Base-by-base conservation (phyloP, 345 rosid genomes). In the Linum lewisii region DNA sequence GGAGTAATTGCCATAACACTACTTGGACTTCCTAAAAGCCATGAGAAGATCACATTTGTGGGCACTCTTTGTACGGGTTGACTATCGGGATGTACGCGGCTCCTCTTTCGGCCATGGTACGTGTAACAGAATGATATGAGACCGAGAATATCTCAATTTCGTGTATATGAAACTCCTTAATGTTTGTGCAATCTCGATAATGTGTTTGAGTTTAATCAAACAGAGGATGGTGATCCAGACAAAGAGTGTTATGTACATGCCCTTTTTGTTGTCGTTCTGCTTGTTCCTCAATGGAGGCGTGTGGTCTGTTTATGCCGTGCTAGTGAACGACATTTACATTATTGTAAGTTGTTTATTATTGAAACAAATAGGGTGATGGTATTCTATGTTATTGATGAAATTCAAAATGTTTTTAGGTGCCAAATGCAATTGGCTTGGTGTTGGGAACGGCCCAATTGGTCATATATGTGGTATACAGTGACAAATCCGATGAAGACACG, bases 21-120 rank as follows among this genome's bases (percentile, higher is more conserved):
- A 24, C 49, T 79, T 3, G 84, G 73, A 0, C 62, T 79, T n/a
- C 79, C 76, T 57, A 77, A 77, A 42, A 34, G 47, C 47, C 47
- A 44, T 15, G 7, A 71, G 21, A 36, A 76, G 59, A 68, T 71
- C 5, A 78, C 77, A 2, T 69, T 81, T 18, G 78, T 78, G 47
- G 90, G 87, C 36, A 71, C 80, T 57, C 8, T 79, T 22, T 81
- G 87, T 20, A 71, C 79, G 38, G 83, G 22, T 67, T 81, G 45
- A 79, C 78, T 20, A 67, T 81, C 20, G 78, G 76, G 65, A 79
- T 84, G 90, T 81, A 81, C 50, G 87, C 85, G 11, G 63, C 90
- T 7, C 90, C 90, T 56, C 59, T 79, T 1, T 24, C 78, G 0
- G 78, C 57, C 61, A 76, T 84, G 83, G 90, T 79, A 71, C 4